Base-by-base conservation (phyloP, 192 early-diverging fungal genomes). In the Backusella tuberculispora region DNA sequence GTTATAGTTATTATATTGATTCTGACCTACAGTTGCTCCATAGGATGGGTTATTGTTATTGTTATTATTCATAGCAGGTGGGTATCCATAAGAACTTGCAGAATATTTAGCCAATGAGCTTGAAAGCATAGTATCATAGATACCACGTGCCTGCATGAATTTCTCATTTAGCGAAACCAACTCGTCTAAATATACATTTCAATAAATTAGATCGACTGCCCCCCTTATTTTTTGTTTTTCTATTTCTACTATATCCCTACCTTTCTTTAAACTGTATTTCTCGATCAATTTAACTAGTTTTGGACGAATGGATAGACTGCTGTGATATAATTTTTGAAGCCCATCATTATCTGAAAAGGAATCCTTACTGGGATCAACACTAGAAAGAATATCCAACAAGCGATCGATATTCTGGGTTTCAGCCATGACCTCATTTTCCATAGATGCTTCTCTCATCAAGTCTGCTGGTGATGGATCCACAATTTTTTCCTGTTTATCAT, bases 271-370 rank as follows among this genome's bases (percentile, higher is more conserved):
- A n/a, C 87, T 90, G 60, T 95, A 92, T 46, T 90, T 90, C 71
- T 97, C 95, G 64, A 97, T 88, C 38, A 96, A 83, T 75, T 90
- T 90, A 26, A 98, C 87, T 44, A 99, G 82, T 80, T 95, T 93
- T 4, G 96, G 95, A 46, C 95, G 81, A 69, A 97, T 78, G 13
- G 92, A 84, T 67, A 97, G 74, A 6, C 95, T 92, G 1, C 88
- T 85, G 50, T 92, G 86, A 74, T 99, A 97, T 8, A 92, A 77
- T 10, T 87, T 84, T 82, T 96, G 94, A 21, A 99, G 82, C 15
- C 88, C 79, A 42, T 96, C 93, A 79, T 98, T 98, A 65, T 97
- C 97, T 24, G 92, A 90, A 26, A 96, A 88, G 68, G 93, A 93
- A 69, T 96, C 95, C 37, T 87, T 87, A 53, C 85, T 71, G 26